Evolutionary conservation across 1,284 basidiomycete species (phyloP), one percentile per base, ranked within the genome.

Genomic region (Cryptococcus hybrid): DNA sequence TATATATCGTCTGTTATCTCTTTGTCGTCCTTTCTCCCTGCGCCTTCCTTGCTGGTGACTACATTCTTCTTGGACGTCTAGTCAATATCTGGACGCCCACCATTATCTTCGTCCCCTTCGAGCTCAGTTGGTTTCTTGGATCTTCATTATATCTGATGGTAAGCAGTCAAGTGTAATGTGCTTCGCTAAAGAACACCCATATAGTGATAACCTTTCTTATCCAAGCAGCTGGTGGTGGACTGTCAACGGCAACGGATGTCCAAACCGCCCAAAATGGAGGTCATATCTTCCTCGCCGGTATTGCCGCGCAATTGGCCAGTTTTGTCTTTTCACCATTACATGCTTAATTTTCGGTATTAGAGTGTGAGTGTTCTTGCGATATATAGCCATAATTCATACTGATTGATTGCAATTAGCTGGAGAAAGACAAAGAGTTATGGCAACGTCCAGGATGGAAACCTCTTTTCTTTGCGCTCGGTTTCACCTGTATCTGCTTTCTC

Each of bases 31-130:
- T 87, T n/a, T 84, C 85, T 6, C 86, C 88, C 8, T 88, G 88
- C 63, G 86, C 86, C n/a, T 88, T 88, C 77, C 84, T 89, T 56
- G 87, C 87, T 7, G 84, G 85, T 34, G 82, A 87, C 67, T 89
- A 89, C 63, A 80, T 88, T 57, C 47, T 60, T 5, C 80, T 88
- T 8, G 86, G 87, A 3, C 82, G 84, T 34, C 71, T 89, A 13
- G 83, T 85, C 9, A 74, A 30, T 79, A 84, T 67, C 72, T 88
- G 2, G 69, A 80, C 48, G 82, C 80, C 50, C 79, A 82, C 55
- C 58, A 79, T 39, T 81, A 86, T 61, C 75, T 88, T n/a, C 70
- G 65, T 36, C 72, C 73, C 7, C 55, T 76, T 43, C 69, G 66
- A 48, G 64, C 71, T 2, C 57, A 55, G 18, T 47, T 45, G 44